Percentiles rank a stretch among this genome's conserved stretches.
phyloP scores from a whole-genome alignment of 495 filamentous ascomycete species.

The Monascus purpureus region DNA sequence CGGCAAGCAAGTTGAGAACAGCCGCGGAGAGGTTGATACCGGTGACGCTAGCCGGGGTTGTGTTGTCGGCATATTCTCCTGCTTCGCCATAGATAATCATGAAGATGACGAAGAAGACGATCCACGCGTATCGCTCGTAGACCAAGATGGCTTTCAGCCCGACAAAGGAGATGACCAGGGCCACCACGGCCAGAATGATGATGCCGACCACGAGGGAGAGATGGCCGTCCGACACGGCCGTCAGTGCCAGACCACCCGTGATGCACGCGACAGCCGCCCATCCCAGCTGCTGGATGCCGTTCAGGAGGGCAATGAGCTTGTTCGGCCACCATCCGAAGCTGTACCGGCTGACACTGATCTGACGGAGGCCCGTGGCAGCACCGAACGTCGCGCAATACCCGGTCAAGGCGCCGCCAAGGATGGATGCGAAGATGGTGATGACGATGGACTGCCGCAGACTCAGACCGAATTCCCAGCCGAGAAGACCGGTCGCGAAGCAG shows the following conservation, averaged over 20 bases:
- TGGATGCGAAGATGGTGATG: slow-evolving; percentile 21
- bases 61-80: slow-evolving; percentile 31
- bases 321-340: slow-evolving; percentile 42
- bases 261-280: slow-evolving; percentile 31
- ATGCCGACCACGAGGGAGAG: slow-evolving; percentile 26
- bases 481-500: slow-evolving; percentile 30
- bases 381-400: slow-evolving; percentile 37
- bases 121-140: slow-evolving; percentile 50
- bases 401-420: slow-evolving; percentile 29
- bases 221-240: slow-evolving; percentile 19
- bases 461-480: slow-evolving; percentile 23
- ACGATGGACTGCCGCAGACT: slow-evolving; percentile 19
- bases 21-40: slow-evolving; percentile 29
- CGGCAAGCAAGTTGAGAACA: slow-evolving; percentile 36
- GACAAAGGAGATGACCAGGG: slow-evolving; percentile 43
- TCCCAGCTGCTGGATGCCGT: slow-evolving; percentile 34
- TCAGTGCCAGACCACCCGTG: slow-evolving; percentile 23
- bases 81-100: slow-evolving; percentile 41
- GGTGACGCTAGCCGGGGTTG: slow-evolving; percentile 18
- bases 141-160: slow-evolving; percentile 42
- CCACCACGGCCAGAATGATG: slow-evolving; percentile 35
- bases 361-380: slow-evolving; percentile 35
- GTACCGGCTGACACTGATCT: slow-evolving; percentile 39
- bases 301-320: slow-evolving; percentile 35
- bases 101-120: slow-evolving; percentile 42